Conservation (phyloP, 495 filamentous ascomycete species). For the Choiromyces venosus region DNA sequence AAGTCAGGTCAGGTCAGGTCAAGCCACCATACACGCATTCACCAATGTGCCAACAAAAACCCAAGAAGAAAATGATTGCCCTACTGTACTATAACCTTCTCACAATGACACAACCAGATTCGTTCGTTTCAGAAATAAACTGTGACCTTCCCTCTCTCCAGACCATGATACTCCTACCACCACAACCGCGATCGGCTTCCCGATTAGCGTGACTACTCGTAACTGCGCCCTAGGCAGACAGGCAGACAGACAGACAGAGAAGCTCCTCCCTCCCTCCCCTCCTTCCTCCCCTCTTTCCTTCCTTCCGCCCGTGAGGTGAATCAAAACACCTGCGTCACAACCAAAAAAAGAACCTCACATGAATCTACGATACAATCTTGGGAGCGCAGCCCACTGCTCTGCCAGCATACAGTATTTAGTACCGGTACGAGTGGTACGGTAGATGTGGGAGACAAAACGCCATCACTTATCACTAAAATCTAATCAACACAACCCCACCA, state of each 20-base stretch:
- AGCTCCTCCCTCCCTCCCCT: too few relatives aligned
- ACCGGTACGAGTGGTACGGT: too few relatives aligned
- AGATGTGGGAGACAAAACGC: too few relatives aligned
- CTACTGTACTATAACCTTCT: not conserved
- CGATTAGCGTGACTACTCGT: too few relatives aligned
- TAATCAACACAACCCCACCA: not conserved
- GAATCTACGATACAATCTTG: too few relatives aligned
- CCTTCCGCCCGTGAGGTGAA: not conserved
- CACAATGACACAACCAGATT: not conserved
- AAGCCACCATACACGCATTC: not conserved
- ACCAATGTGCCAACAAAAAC: not conserved
- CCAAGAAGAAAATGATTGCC: not conserved
- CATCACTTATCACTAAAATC: too few relatives aligned
- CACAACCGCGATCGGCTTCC: not conserved
- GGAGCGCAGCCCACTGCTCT: too few relatives aligned
- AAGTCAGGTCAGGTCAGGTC: not conserved
- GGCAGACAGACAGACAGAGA: too few relatives aligned
- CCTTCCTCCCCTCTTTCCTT: too few relatives aligned
- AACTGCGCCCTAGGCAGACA: constrained; percentile 1
- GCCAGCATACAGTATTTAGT: too few relatives aligned
- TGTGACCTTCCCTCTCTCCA: too few relatives aligned
- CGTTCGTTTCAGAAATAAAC: not conserved
- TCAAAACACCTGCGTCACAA: not conserved
- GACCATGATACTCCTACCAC: too few relatives aligned
- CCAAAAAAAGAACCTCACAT: not conserved